Evolutionary conservation across 495 filamentous ascomycete species (phyloP).

Genomic region (Lepraria neglecta): DNA sequence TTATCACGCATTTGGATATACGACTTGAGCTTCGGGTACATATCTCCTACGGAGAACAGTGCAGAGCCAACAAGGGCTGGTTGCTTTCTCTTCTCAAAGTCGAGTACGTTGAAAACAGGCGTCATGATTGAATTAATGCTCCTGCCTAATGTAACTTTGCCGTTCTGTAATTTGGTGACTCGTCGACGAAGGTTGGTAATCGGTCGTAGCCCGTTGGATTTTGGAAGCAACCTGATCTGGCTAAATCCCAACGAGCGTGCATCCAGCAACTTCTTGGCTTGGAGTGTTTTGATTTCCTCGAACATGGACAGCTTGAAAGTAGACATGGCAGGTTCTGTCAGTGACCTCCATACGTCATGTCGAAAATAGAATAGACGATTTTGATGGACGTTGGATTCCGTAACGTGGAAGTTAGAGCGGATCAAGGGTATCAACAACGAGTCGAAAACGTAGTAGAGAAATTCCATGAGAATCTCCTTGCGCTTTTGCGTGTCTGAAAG

Average conservation of each 20-base stretch:
- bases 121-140: conserved; percentile 78
- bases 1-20: conserved; percentile 52
- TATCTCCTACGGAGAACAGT: conserved; percentile 73
- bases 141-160: conserved; percentile 49
- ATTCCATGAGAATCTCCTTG: conserved; percentile 69
- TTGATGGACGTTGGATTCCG: conserved; percentile 73
- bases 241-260: conserved; percentile 64
- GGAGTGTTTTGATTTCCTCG: conserved; percentile 60
- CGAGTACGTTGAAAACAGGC: conserved; percentile 70
- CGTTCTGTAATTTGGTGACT: conserved; percentile 44
- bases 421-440: conserved; percentile 85
- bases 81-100: conserved; percentile 65
- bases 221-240: conserved; percentile 74
- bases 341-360: conserved; percentile 78
- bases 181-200: conserved; percentile 79
- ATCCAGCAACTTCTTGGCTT: conserved; percentile 53
- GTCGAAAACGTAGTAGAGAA: conserved; percentile 89
- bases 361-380: conserved; percentile 90
- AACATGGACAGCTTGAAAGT: conserved; percentile 69
- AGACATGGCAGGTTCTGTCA: conserved; percentile 67
- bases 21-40: conserved; percentile 64
- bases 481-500: conserved; percentile 70
- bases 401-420: conserved; percentile 85
- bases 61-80: conserved; percentile 62
- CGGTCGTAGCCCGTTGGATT: conserved; percentile 62